Evolutionary conservation across 257 asterid species (phyloP).

Genomic region (Solanum bulbocastanum): DNA sequence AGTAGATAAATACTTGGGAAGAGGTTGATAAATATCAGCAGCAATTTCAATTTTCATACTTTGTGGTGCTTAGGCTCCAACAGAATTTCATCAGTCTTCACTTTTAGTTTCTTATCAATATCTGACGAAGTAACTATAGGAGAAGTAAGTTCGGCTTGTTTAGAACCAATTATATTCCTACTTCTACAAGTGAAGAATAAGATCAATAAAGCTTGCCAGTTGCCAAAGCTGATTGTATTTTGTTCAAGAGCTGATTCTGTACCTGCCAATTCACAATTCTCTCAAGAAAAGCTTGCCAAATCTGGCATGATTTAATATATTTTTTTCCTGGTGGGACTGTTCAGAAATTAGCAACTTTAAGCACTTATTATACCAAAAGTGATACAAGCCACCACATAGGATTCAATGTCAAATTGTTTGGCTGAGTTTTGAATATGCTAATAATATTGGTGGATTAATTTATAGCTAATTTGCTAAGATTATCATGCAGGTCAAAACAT

Average conservation of each 20-base stretch:
- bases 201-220: not conserved
- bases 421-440: not conserved
- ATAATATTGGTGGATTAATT: not conserved
- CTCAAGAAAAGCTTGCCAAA: not conserved
- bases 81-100: not conserved
- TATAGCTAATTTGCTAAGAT: constrained; percentile 1
- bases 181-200: not conserved
- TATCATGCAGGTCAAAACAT: constrained; percentile 63
- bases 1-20: not conserved
- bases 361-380: not conserved
- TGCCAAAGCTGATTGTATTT: not conserved
- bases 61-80: not conserved
- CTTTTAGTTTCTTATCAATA: not conserved
- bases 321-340: not conserved
- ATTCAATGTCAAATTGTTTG: not conserved
- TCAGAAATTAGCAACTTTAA: not conserved
- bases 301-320: not conserved
- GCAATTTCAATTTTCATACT: not conserved
- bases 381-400: not conserved
- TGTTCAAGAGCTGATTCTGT: not conserved
- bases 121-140: not conserved
- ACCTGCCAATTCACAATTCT: not conserved
- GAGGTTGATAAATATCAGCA: not conserved
- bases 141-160: not conserved
- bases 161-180: not conserved